A percentile compares a stretch with the other conserved stretches of the same genome.
Conservation (phyloP, 129 eudicot genomes). For the Cynara cardunculus region DNA sequence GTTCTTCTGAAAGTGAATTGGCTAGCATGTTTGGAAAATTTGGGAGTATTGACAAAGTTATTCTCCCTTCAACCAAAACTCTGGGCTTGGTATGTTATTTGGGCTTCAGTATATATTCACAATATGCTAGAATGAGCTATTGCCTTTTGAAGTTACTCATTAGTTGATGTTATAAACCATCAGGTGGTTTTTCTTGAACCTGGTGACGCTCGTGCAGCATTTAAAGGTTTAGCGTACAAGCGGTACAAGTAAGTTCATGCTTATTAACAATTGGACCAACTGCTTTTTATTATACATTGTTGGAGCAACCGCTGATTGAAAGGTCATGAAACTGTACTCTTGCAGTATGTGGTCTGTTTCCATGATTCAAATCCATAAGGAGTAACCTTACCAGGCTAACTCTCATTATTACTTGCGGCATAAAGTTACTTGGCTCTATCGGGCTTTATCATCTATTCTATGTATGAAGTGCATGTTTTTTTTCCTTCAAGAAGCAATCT, state of each 20-base stretch:
- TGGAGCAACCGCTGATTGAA: no score
- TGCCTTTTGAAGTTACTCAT: background rate
- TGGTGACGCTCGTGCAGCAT: slow-evolving; percentile 84
- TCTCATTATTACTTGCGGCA: no score
- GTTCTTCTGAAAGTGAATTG: slow-evolving; percentile 80
- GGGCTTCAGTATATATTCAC: background rate
- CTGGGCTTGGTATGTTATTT: slow-evolving; percentile 66
- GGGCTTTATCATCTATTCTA: no score
- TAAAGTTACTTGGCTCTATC: no score
- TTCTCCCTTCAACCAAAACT: slow-evolving; percentile 84
- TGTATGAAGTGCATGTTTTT: no score
- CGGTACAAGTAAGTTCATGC: slow-evolving; percentile 77
- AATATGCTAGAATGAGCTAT: background rate
- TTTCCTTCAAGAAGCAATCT: no score
- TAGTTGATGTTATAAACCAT: slow-evolving; percentile 9
- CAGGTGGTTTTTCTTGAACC: slow-evolving; percentile 90
- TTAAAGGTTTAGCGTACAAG: slow-evolving; percentile 69
- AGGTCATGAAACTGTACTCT: no score
- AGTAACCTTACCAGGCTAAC: no score
- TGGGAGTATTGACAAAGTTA: slow-evolving; percentile 81
- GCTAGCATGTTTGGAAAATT: slow-evolving; percentile 75
- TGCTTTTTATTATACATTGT: background rate
- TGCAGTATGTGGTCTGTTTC: no score
- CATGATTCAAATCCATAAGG: no score
- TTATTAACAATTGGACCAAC: background rate